phyloP scores from a whole-genome alignment of 1,139 yeast species.

The Lodderomyces oxycetoniae region DNA sequence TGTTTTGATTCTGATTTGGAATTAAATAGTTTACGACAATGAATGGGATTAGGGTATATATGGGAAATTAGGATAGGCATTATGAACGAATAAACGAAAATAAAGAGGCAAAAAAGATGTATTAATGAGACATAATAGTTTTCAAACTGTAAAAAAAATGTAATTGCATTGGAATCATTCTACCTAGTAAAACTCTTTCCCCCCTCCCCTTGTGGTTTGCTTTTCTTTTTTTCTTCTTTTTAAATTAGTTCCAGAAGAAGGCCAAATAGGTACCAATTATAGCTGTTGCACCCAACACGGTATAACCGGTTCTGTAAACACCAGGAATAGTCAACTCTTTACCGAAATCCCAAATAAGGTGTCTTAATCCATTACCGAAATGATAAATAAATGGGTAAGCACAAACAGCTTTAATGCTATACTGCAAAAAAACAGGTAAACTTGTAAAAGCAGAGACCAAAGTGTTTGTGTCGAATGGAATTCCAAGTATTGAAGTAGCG shows the following conservation, averaged over 20 bases:
- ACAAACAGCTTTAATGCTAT: conserved; percentile 61
- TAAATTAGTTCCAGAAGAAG: conserved; percentile 24
- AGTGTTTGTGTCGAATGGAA: conserved; percentile 59
- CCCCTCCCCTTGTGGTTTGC: too few species aligned
- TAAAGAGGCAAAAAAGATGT: too few species aligned
- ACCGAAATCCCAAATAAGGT: conserved; percentile 88
- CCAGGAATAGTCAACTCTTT: conserved; percentile 74
- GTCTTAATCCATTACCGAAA: conserved; percentile 82
- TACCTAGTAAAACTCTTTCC: too few species aligned
- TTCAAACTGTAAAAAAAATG: too few species aligned
- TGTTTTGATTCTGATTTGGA: conserved; percentile 34
- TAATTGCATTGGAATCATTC: too few species aligned
- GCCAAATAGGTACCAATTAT: conserved; percentile 57
- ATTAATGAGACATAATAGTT: too few species aligned
- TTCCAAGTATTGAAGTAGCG: conserved; percentile 58
- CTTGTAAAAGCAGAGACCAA: conserved; percentile 52
- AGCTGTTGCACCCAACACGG: conserved; percentile 70
- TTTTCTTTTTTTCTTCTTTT: neutral
- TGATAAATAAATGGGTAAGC: conserved; percentile 89
- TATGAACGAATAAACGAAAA: too few species aligned
- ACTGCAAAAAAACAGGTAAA: conserved; percentile 60
- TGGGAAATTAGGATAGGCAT: too few species aligned
- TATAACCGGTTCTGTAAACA: conserved; percentile 88
- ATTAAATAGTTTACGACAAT: conserved; percentile 6
- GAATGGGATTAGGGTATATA: neutral